Percentiles rank a stretch among this genome's conserved stretches.
Conservation (phyloP, 192 early-diverging fungal species). For the Paraglomus occultum region DNA sequence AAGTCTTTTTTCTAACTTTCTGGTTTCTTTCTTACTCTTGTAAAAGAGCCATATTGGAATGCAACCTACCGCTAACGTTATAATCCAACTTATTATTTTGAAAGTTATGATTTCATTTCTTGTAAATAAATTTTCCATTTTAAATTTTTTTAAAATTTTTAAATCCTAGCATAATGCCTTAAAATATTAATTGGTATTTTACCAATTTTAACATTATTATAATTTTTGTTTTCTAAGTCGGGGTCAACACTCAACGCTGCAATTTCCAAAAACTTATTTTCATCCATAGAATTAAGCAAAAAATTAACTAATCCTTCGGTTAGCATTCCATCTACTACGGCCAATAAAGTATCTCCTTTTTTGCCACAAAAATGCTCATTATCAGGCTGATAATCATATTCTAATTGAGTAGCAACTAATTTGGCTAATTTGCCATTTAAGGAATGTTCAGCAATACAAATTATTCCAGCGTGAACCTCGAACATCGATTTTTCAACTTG, state of each 20-base stretch:
- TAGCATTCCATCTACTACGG: background rate
- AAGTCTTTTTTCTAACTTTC: no score
- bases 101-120: no score
- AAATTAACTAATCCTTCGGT: slow-evolving; percentile 1
- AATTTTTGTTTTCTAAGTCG: slow-evolving; percentile 2
- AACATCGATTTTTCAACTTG: no score
- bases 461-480: slow-evolving; percentile 2
- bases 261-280: slow-evolving; percentile 8
- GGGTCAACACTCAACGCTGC: background rate
- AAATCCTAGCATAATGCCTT: slow-evolving; percentile 8
- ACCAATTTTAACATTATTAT: slow-evolving; percentile 5
- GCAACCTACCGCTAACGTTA: no score
- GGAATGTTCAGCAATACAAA: slow-evolving; percentile 8
- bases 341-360: slow-evolving; percentile 13
- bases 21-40: no score
- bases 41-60: no score
- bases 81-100: no score
- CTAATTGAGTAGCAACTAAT: slow-evolving; percentile 3
- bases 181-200: slow-evolving; percentile 12
- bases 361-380: slow-evolving; percentile 13
- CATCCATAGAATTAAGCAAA: slow-evolving; percentile 1
- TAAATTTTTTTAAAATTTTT: background rate
- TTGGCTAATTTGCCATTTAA: slow-evolving; percentile 13
- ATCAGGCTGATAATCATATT: slow-evolving; percentile 17
- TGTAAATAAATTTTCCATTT: background rate